These are phyloP conservation scores for Rhynchospora pubera DNA, from an alignment of 176 grass and related monocot species.

Conservation along the genomic window DNA sequence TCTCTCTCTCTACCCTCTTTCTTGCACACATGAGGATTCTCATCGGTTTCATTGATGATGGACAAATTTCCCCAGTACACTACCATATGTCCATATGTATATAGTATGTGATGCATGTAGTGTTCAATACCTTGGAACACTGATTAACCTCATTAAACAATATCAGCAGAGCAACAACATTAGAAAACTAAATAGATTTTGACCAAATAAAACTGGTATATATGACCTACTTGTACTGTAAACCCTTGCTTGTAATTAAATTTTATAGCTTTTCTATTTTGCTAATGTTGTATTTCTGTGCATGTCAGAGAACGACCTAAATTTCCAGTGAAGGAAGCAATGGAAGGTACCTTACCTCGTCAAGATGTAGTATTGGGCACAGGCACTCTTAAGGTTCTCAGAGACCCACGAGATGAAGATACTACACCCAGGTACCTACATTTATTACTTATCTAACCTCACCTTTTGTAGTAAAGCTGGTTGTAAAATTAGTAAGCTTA, in stretches of 20 bases:
- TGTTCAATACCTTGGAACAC: neutral
- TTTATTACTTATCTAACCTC: slow-evolving; percentile 4
- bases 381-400: slow-evolving; percentile 60
- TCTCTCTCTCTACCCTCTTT: neutral
- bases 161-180: neutral
- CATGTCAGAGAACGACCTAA: slow-evolving; percentile 77
- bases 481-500: neutral
- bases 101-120: neutral
- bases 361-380: slow-evolving; percentile 50
- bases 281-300: slow-evolving; percentile 14
- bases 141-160: neutral
- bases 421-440: slow-evolving; percentile 37
- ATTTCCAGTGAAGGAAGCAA: slow-evolving; percentile 42
- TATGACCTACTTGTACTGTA: neutral
- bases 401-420: slow-evolving; percentile 42
- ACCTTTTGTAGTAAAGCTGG: neutral
- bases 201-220: neutral
- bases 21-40: neutral
- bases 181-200: slow-evolving; percentile 10
- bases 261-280: slow-evolving; percentile 13
- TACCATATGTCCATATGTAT: neutral
- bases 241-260: neutral
- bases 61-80: neutral
- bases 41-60: neutral
- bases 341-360: slow-evolving; percentile 39